phyloP scores from a whole-genome alignment of 495 filamentous ascomycete genomes.

The Terfezia claveryi region DNA sequence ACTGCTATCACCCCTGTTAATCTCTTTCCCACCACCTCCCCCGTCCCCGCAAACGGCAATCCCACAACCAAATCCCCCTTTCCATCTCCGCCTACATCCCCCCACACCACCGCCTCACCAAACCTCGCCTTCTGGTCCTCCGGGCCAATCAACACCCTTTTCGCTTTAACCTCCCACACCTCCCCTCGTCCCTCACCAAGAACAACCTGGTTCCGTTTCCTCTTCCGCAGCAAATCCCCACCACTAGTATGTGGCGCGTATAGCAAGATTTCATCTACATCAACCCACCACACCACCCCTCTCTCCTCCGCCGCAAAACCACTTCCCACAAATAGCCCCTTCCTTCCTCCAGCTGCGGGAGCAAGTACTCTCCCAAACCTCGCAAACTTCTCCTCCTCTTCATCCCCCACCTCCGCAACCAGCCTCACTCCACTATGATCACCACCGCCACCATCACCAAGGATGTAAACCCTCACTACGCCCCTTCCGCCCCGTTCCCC shows the following conservation, averaged over 20 bases:
- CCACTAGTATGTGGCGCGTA: no score
- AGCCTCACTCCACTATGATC: no score
- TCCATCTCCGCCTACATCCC: not conserved
- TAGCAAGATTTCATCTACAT: not conserved
- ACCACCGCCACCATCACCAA: no score
- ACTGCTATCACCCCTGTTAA: not conserved
- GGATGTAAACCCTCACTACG: no score
- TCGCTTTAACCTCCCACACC: not conserved
- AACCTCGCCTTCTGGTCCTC: not conserved
- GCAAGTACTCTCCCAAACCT: no score
- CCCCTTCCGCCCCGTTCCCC: not conserved
- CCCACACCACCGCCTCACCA: not conserved
- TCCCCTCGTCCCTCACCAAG: no score
- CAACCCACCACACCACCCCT: not conserved
- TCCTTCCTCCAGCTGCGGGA: no score
- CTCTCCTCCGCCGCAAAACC: no score
- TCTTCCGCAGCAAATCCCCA: no score
- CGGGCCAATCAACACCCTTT: not conserved
- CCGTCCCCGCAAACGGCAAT: not conserved
- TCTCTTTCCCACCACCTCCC: not conserved
- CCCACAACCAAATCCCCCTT: not conserved
- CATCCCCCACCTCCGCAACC: slow-evolving; percentile 4
- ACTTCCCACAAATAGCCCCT: no score
- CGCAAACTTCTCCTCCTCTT: not conserved
- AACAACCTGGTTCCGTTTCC: no score